Evolutionary conservation across 2,329 filamentous ascomycete species (phyloP).

Genomic region (Fusarium globosum): DNA sequence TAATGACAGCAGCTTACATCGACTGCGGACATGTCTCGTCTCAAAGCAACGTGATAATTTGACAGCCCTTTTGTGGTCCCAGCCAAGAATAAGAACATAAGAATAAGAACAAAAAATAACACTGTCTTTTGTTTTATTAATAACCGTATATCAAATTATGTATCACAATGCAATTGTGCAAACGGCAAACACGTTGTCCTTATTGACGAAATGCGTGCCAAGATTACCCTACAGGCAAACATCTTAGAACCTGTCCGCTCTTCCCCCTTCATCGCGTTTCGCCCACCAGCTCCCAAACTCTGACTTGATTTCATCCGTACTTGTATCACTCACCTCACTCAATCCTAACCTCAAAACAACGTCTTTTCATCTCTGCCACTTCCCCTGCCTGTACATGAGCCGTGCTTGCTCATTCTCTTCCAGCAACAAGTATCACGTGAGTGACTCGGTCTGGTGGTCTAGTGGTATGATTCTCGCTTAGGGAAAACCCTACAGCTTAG

Average conservation of each 20-base stretch:
- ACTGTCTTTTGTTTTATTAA: too few relatives aligned
- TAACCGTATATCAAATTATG: too few relatives aligned
- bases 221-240: slow-evolving; percentile 2
- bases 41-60: too few relatives aligned
- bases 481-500: slow-evolving; percentile 57
- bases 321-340: fast-evolving
- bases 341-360: neutral
- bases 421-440: slow-evolving; percentile 25
- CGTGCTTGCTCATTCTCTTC: fast-evolving
- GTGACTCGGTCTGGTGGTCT: slow-evolving; percentile 63
- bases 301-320: too few relatives aligned
- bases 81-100: too few relatives aligned
- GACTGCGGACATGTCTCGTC: too few relatives aligned
- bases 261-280: neutral
- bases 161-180: neutral
- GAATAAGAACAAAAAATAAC: too few relatives aligned
- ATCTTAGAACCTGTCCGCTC: neutral
- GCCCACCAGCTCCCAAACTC: neutral
- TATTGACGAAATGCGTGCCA: neutral
- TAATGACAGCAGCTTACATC: too few relatives aligned
- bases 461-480: slow-evolving; percentile 80
- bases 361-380: fast-evolving
- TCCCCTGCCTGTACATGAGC: fast-evolving
- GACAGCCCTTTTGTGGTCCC: too few relatives aligned
- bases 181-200: neutral